phyloP scores from a whole-genome alignment of 257 asterid species.

The Apocynum venetum region DNA sequence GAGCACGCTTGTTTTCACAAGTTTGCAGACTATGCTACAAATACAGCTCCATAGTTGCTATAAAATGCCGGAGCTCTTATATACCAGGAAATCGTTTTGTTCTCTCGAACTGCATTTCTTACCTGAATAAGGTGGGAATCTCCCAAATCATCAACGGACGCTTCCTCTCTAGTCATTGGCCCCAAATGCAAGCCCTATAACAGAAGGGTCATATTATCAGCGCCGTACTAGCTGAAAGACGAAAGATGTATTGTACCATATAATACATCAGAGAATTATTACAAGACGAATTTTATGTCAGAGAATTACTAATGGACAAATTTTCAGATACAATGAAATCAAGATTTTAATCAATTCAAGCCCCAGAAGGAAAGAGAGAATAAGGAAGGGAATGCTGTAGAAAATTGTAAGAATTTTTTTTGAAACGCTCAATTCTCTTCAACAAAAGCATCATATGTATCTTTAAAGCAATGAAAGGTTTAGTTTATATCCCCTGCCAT shows the following conservation, averaged over 20 bases:
- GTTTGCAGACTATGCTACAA: constrained; percentile 15
- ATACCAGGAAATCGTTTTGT: background rate
- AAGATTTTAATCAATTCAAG: background rate
- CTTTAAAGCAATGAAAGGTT: too few species aligned
- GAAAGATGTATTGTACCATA: background rate
- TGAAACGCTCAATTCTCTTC: background rate
- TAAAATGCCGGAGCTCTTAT: constrained; percentile 6
- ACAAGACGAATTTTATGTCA: background rate
- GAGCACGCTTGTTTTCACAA: constrained; percentile 10
- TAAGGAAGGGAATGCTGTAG: background rate
- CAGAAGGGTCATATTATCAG: constrained; percentile 3
- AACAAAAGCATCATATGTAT: background rate
- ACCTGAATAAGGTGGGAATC: background rate
- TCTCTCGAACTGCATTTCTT: background rate
- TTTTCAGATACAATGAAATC: background rate
- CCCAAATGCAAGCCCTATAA: constrained; percentile 75
- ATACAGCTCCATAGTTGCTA: background rate
- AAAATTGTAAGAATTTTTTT: background rate
- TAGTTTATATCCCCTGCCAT: too few species aligned
- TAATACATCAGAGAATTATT: background rate
- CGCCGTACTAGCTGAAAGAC: background rate
- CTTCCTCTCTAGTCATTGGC: constrained; percentile 37
- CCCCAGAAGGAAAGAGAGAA: background rate
- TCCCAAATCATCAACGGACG: background rate
- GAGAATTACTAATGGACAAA: background rate